Evolutionary conservation across 306 rosid species (phyloP).

Genomic region (Senna siamea): DNA sequence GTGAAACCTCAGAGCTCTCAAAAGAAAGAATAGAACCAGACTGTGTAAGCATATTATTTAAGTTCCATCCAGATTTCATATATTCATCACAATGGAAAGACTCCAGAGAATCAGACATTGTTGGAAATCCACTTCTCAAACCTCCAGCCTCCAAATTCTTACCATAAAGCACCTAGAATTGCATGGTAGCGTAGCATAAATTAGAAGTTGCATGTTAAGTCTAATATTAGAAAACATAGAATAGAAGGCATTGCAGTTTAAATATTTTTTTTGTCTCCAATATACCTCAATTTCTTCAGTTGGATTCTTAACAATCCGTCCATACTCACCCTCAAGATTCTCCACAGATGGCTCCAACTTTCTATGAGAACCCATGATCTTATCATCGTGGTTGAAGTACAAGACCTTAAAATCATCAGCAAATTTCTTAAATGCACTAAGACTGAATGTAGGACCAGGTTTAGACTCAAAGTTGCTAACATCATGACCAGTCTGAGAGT

Average conservation of each 20-base stretch:
- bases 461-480: constrained; percentile 42
- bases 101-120: constrained; percentile 39
- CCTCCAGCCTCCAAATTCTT: constrained; percentile 47
- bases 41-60: constrained; percentile 57
- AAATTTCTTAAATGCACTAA: constrained; percentile 61
- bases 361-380: constrained; percentile 41
- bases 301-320: constrained; percentile 72
- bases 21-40: constrained; percentile 85
- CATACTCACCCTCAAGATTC: constrained; percentile 80
- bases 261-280: constrained; percentile 13
- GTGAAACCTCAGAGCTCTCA: constrained; percentile 59
- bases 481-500: constrained; percentile 47
- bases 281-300: constrained; percentile 87
- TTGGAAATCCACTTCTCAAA: constrained; percentile 75
- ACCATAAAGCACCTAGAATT: constrained; percentile 66
- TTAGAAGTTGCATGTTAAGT: constrained; percentile 39
- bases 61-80: constrained; percentile 80
- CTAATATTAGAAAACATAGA: constrained; percentile 33
- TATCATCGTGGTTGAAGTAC: constrained; percentile 55
- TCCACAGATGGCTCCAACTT: constrained; percentile 70
- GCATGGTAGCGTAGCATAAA: constrained; percentile 38
- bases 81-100: constrained; percentile 45
- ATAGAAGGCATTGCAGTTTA: constrained; percentile 38
- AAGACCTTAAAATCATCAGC: constrained; percentile 79
- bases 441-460: constrained; percentile 63